Conservation (phyloP, 176 grass and related monocot genomes). For the Cenchrus fungigraminus region DNA sequence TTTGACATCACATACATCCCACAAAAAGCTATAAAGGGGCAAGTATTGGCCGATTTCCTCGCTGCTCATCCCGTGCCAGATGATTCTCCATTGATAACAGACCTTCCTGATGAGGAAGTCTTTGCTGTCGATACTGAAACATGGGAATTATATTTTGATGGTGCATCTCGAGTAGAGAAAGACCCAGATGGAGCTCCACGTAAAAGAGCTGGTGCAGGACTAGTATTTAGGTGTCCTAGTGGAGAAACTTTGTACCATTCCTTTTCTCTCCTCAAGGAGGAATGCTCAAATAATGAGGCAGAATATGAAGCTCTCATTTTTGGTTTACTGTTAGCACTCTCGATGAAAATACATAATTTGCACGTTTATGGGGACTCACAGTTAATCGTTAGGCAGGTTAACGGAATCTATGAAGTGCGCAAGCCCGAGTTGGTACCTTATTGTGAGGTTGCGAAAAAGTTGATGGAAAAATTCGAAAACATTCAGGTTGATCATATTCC, state of each 20-base stretch:
- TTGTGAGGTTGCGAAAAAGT: background rate
- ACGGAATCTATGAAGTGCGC: background rate
- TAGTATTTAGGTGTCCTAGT: background rate
- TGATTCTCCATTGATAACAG: background rate
- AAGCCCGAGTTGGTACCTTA: background rate
- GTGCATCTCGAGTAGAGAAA: background rate
- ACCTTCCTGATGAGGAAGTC: background rate
- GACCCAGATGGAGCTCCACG: background rate
- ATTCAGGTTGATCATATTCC: background rate
- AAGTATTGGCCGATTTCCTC: background rate
- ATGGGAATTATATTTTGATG: slow-evolving; percentile 15
- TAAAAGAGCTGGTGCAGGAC: background rate
- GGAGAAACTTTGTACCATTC: background rate
- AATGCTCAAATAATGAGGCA: slow-evolving; percentile 17
- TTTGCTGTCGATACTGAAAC: background rate
- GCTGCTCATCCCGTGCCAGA: background rate
- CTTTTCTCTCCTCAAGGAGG: slow-evolving; percentile 1
- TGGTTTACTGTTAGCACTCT: background rate
- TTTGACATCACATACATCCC: slow-evolving; percentile 12
- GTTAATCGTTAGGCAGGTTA: background rate
- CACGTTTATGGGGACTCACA: background rate
- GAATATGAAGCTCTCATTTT: background rate
- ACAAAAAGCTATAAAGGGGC: background rate
- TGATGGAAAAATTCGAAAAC: background rate
- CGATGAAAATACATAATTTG: background rate